Conservation (phyloP, 805 yeast genomes). For the Tetrapisispora phaffii region DNA sequence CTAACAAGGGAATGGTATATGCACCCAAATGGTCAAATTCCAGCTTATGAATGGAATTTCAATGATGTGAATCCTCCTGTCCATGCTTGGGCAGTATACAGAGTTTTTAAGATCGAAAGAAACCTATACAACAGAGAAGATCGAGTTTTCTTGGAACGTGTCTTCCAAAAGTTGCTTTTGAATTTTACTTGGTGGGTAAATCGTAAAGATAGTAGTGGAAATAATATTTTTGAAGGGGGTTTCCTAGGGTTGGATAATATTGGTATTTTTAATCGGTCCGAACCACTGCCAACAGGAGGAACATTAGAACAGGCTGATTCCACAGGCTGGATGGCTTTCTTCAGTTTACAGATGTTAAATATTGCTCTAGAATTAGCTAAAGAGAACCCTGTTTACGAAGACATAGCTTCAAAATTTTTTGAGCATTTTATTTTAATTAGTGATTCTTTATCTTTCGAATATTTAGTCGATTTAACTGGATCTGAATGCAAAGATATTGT, state of each 20-base stretch:
- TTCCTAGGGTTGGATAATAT: slow-evolving; percentile 87
- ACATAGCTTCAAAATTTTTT: slow-evolving; percentile 86
- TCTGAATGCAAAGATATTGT: slow-evolving; percentile 34
- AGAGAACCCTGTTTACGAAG: slow-evolving; percentile 77
- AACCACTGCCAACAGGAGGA: slow-evolving; percentile 89
- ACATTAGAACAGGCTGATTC: slow-evolving; percentile 87
- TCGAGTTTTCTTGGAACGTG: slow-evolving; percentile 75
- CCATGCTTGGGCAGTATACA: slow-evolving; percentile 89
- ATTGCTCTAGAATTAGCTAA: slow-evolving; percentile 86
- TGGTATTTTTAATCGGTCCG: slow-evolving; percentile 86
- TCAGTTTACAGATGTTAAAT: slow-evolving; percentile 79
- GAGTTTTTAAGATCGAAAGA: slow-evolving; percentile 80
- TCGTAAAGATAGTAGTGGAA: slow-evolving; percentile 76
- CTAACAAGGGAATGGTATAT: slow-evolving; percentile 91
- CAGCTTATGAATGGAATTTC: slow-evolving; percentile 95
- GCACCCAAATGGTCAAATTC: slow-evolving; percentile 97
- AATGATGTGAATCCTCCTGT: slow-evolving; percentile 96
- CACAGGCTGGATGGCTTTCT: slow-evolving; percentile 97
- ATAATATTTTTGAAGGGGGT: slow-evolving; percentile 89
- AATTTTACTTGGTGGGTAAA: slow-evolving; percentile 98
- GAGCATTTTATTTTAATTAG: slow-evolving; percentile 88
- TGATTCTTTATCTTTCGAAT: slow-evolving; percentile 77
- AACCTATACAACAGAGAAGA: slow-evolving; percentile 78
- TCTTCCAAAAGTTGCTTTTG: slow-evolving; percentile 78
- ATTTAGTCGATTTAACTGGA: slow-evolving; percentile 23